Evolutionary conservation across 2,329 filamentous ascomycete genomes (phyloP), one percentile per base, ranked within the genome.

Genomic region (Fusarium haematococcum): DNA sequence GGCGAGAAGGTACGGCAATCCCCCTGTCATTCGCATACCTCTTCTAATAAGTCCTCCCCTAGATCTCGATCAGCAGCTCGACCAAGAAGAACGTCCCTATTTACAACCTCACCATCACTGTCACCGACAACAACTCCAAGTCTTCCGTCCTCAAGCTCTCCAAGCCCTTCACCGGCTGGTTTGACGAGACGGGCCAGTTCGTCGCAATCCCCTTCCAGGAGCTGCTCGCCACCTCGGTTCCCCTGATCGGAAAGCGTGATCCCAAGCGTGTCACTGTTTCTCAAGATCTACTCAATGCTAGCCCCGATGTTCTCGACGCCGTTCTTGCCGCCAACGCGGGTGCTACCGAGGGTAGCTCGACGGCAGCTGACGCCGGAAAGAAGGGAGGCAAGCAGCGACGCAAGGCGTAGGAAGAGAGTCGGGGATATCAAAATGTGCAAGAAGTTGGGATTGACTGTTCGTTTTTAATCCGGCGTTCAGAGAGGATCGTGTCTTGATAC

Each of bases 21-120:
- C 75, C 9, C 9, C 8, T n/a, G 2, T 39, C 14, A 5, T 9
- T 30, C 14, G 2, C 48, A 13, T 23, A 20, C 45, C 6, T 2
- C 27, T 35, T 67, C 70, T 80, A 74, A 78, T 71, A 63, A 5
- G 7, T 8, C 1, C n/a, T 14, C 6, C 11, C 32, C 20, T 74
- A 97, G 92, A 89, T 98, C 80, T 89, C 90, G 18, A 91, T 98
- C 75, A 87, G 89, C 2, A 94, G 92, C 43, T 90, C 88, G 2
- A 91, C 91, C 1, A 92, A 93, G 80, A 98, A 98, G 82, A 91
- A 95, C 83, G 89, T 92, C 43, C 94, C 95, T 1, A 89, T 91
- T 52, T 99, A 99, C 86, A 89, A 93, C 79, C 85, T 98, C 69
- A 91, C 88, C 50, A 87, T 98, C 61, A 88, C 86, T 56, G 84